Evolutionary conservation across 2,329 filamentous ascomycete genomes (phyloP).

Genomic region (Cercospora sp.): DNA sequence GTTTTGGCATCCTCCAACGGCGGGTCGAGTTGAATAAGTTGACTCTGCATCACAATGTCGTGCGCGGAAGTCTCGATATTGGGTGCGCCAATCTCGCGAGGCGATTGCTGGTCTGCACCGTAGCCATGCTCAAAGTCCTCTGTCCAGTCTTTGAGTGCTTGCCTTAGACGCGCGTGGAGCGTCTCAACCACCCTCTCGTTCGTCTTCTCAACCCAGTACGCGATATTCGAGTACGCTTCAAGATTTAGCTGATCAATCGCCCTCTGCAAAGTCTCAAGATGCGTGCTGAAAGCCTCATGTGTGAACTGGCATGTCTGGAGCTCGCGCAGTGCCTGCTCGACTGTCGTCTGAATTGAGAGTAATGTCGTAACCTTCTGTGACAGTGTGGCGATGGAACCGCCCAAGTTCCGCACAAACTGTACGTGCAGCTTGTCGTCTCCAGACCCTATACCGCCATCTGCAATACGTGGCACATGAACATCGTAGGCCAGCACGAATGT

Average conservation of each 20-base stretch:
- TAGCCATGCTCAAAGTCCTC: conserved; percentile 68
- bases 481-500: conserved; percentile 98
- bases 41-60: conserved; percentile 96
- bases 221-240: conserved; percentile 91
- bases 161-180: conserved; percentile 77
- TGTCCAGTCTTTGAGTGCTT: conserved; percentile 85
- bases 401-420: conserved; percentile 93
- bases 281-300: conserved; percentile 72
- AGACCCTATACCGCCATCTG: conserved; percentile 32
- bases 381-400: conserved; percentile 78
- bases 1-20: conserved; percentile 88
- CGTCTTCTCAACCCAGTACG: conserved; percentile 83
- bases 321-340: conserved; percentile 79
- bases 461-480: conserved; percentile 70
- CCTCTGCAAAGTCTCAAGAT: conserved; percentile 82
- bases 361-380: conserved; percentile 84
- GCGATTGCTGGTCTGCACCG: conserved; percentile 31
- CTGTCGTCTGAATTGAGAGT: conserved; percentile 73
- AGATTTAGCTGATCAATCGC: conserved; percentile 95
- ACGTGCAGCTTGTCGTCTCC: conserved; percentile 62
- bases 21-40: conserved; percentile 94
- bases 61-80: conserved; percentile 74
- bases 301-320: conserved; percentile 84
- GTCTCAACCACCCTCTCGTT: conserved; percentile 82
- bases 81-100: conserved; percentile 57